These are phyloP conservation scores for Cladosporium cucumerinum DNA, from an alignment of 2,329 filamentous ascomycete genomes.

Conservation along the genomic window DNA sequence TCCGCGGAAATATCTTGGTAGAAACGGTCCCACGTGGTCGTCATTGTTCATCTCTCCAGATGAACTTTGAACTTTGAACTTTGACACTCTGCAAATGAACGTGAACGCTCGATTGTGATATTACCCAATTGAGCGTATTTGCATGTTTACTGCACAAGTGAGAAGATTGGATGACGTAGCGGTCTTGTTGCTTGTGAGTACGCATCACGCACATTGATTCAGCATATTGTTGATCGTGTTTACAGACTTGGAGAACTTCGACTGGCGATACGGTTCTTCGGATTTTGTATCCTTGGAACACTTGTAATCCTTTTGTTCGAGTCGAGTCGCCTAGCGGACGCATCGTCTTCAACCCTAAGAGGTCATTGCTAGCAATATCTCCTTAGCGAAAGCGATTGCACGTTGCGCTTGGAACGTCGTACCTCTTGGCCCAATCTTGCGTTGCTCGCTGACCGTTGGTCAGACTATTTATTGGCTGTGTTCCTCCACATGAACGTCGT, in stretches of 20 bases:
- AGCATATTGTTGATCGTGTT: background rate
- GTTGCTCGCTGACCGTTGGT: background rate
- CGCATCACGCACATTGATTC: background rate
- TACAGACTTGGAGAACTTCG: too few species aligned
- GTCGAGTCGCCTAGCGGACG: too few species aligned
- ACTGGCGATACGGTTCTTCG: background rate
- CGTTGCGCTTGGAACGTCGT: too few species aligned
- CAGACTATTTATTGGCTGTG: background rate
- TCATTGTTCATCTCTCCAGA: background rate
- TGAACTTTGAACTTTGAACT: too few species aligned
- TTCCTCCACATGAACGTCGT: background rate
- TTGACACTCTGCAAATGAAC: background rate
- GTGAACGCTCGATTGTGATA: background rate
- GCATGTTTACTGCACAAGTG: background rate
- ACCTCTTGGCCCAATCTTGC: too few species aligned
- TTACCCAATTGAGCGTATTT: background rate
- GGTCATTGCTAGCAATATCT: too few species aligned
- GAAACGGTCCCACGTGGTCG: background rate
- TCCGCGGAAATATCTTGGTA: background rate
- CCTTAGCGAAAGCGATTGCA: too few species aligned
- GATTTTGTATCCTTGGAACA: background rate
- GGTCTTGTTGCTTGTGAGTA: background rate
- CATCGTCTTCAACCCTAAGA: too few species aligned
- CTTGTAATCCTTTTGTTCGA: too few species aligned
- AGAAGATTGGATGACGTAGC: background rate